Conservation (phyloP, 2,329 filamentous ascomycete genomes). For the Trichophyton simii region DNA sequence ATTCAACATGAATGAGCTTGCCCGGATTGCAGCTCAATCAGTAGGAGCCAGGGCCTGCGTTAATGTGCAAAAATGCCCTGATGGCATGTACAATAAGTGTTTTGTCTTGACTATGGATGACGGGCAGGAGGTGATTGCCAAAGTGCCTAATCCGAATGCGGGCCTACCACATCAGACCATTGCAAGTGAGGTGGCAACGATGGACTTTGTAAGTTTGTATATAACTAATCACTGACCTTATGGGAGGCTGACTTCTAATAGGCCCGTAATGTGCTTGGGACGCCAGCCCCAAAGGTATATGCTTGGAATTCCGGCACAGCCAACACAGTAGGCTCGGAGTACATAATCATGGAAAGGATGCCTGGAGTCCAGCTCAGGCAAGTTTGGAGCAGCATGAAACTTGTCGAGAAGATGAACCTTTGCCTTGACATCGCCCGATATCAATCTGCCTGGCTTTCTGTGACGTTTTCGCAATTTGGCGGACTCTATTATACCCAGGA, state of each 20-base stretch:
- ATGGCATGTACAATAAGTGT: slow-evolving; percentile 11
- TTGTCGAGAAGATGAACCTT: slow-evolving; percentile 8
- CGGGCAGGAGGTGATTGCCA: slow-evolving; percentile 9
- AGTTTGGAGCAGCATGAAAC: slow-evolving; percentile 16
- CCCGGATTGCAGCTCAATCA: slow-evolving; percentile 19
- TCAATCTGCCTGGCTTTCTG: slow-evolving; percentile 4
- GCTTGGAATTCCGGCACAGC: slow-evolving; percentile 6
- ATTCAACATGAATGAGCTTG: slow-evolving; percentile 27
- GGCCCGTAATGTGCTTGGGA: not conserved
- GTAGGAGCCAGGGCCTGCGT: slow-evolving; percentile 16
- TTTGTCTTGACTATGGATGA: slow-evolving; percentile 17
- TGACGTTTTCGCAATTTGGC: slow-evolving; percentile 7
- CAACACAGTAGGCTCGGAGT: slow-evolving; percentile 17
- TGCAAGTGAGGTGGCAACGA: slow-evolving; percentile 28
- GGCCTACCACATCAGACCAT: slow-evolving; percentile 11
- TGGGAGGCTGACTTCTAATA: not conserved
- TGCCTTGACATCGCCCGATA: slow-evolving; percentile 2
- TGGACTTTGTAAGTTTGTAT: slow-evolving; percentile 18
- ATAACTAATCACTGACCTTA: not conserved
- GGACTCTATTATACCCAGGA: slow-evolving; percentile 9
- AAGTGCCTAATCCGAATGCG: slow-evolving; percentile 10
- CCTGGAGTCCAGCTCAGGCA: slow-evolving; percentile 18
- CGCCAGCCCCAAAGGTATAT: slow-evolving; percentile 7
- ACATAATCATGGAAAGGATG: slow-evolving; percentile 21
- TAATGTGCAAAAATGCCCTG: slow-evolving; percentile 5